These are phyloP conservation scores for Epichloe bromicola DNA, from an alignment of 2,329 filamentous ascomycete species.

Conservation along the genomic window DNA sequence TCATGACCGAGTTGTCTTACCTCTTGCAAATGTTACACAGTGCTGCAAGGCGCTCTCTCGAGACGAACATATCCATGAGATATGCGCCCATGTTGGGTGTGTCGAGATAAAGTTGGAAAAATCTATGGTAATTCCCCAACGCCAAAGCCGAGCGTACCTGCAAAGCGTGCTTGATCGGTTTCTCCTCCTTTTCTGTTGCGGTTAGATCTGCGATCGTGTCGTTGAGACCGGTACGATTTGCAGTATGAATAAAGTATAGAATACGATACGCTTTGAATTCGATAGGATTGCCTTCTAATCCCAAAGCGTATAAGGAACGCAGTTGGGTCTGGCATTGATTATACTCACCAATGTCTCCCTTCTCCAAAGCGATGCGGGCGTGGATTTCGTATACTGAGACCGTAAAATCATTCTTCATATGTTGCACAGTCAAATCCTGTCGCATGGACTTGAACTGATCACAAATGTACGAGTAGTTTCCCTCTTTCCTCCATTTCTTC, in stretches of 20 bases:
- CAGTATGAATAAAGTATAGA: constrained; percentile 97
- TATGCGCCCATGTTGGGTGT: constrained; percentile 96
- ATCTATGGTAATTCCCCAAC: constrained; percentile 91
- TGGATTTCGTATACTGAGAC: constrained; percentile 96
- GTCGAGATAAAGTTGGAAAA: constrained; percentile 91
- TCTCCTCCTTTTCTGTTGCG: constrained; percentile 80
- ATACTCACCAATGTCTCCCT: constrained; percentile 99
- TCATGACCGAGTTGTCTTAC: constrained; percentile 31
- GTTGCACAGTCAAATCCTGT: constrained; percentile 95
- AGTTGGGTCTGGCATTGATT: constrained; percentile 99
- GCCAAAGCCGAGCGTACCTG: constrained; percentile 84
- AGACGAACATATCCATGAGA: constrained; percentile 98
- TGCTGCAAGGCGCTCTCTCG: constrained; percentile 80
- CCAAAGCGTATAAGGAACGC: constrained; percentile 76
- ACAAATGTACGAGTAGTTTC: constrained; percentile 95
- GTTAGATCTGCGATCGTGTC: constrained; percentile 98
- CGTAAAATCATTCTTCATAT: constrained; percentile 92
- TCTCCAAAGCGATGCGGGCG: constrained; percentile 92
- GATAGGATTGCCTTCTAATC: constrained; percentile 75
- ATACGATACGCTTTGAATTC: constrained; percentile 99
- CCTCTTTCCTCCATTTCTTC: constrained; percentile 86
- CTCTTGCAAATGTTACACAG: constrained; percentile 87
- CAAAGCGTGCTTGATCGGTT: constrained; percentile 78
- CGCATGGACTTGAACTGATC: constrained; percentile 98
- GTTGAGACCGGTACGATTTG: constrained; percentile 96